Evolutionary conservation across 768 basidiomycete species (phyloP).

Genomic region (Suillus spraguei): DNA sequence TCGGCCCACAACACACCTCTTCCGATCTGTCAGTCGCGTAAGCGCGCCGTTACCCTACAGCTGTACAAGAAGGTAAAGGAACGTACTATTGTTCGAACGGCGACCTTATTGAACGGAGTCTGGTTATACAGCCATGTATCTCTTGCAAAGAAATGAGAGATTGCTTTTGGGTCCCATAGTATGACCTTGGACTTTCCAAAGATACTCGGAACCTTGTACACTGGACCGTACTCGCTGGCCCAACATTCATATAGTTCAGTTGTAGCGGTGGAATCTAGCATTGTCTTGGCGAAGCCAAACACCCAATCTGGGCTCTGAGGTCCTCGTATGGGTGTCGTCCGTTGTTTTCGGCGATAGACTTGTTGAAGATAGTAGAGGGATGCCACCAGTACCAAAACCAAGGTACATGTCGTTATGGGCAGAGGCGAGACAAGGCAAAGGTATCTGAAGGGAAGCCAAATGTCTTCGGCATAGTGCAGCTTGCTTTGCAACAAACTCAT

Average conservation of each 20-base stretch:
- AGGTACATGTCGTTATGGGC: too few species aligned
- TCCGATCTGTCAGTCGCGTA: slow-evolving; percentile 17
- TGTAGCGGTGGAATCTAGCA: slow-evolving; percentile 32
- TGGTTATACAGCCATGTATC: slow-evolving; percentile 51
- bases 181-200: slow-evolving; percentile 38
- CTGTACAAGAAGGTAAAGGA: neutral
- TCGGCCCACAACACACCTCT: slow-evolving; percentile 35
- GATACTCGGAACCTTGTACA: slow-evolving; percentile 39
- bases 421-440: too few species aligned
- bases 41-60: neutral
- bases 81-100: slow-evolving; percentile 44
- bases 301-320: slow-evolving; percentile 42
- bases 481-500: too few species aligned
- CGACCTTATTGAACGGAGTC: slow-evolving; percentile 34
- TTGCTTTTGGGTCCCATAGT: slow-evolving; percentile 48
- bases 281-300: slow-evolving; percentile 37
- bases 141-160: slow-evolving; percentile 48
- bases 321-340: slow-evolving; percentile 38
- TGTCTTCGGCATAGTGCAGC: too few species aligned
- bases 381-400: too few species aligned
- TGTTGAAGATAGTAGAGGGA: neutral
- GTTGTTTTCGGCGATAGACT: neutral
- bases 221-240: slow-evolving; percentile 47
- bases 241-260: slow-evolving; percentile 43
- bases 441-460: too few species aligned